Conservation (phyloP, 208 protist species). For the Herpetomonas samuelpessoai region DNA sequence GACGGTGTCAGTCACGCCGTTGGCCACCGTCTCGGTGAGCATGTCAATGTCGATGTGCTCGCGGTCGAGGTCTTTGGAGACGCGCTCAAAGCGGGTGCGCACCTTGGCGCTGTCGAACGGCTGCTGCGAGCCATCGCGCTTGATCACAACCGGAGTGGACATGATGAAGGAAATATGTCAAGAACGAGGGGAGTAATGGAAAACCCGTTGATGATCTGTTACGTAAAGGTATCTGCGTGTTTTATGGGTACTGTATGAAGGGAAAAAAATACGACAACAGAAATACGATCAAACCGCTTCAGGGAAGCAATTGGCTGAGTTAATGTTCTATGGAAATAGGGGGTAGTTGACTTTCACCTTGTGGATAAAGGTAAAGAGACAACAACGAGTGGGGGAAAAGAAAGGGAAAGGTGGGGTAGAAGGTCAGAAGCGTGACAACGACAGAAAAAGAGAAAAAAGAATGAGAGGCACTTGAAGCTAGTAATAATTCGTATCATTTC, state of each 20-base stretch:
- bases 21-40: slow-evolving; percentile 87
- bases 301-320: not conserved
- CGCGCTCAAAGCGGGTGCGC: slow-evolving; percentile 35
- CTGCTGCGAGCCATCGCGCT: slow-evolving; percentile 63
- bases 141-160: slow-evolving; percentile 37
- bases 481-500: not conserved
- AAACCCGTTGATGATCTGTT: too few species aligned
- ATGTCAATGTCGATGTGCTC: slow-evolving; percentile 62
- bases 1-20: slow-evolving; percentile 89
- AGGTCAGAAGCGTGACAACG: not conserved
- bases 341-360: slow-evolving; percentile 1
- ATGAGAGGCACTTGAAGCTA: not conserved
- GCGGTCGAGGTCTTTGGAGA: slow-evolving; percentile 44
- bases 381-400: slow-evolving; percentile 7
- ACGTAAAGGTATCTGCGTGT: slow-evolving; percentile 2
- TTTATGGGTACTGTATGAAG: slow-evolving; percentile 6
- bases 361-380: slow-evolving; percentile 13
- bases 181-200: not conserved
- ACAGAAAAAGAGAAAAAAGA: slow-evolving; percentile 12
- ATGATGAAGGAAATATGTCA: slow-evolving; percentile 8
- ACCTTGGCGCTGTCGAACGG: slow-evolving; percentile 63
- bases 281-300: not conserved
- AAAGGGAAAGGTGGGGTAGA: slow-evolving; percentile 9
- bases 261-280: slow-evolving; percentile 5
- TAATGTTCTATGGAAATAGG: slow-evolving; percentile 6